Conservation (phyloP, 2,329 filamentous ascomycete species). For the Aotearoamyces nothofagi region DNA sequence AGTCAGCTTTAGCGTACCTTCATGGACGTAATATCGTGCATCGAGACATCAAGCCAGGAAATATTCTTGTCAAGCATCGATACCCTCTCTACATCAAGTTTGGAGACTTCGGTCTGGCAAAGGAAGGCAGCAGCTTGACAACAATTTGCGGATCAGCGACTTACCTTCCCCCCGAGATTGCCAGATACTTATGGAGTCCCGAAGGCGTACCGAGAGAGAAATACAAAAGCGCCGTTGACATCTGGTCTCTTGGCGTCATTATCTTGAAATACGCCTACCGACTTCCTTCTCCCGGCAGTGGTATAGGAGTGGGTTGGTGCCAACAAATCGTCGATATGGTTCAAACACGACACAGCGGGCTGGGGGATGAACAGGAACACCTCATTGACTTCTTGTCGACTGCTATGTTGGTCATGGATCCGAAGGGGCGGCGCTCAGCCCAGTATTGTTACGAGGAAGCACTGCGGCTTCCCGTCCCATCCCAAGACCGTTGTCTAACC, state of each 20-base stretch:
- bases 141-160: constrained; percentile 93
- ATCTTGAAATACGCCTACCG: constrained; percentile 95
- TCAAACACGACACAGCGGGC: not conserved
- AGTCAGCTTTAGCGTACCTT: constrained; percentile 6
- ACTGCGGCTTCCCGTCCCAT: not conserved
- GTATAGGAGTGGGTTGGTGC: not conserved
- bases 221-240: constrained; percentile 88
- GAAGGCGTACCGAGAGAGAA: constrained; percentile 66
- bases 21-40: constrained; percentile 62
- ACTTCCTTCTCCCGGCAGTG: constrained; percentile 69
- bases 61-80: constrained; percentile 94
- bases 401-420: not conserved
- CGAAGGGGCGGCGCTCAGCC: not conserved
- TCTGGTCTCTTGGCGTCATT: constrained; percentile 94
- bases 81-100: constrained; percentile 90
- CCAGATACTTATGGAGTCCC: too few species aligned
- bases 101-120: constrained; percentile 93
- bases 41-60: constrained; percentile 92
- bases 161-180: constrained; percentile 91
- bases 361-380: not conserved
- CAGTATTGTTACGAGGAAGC: not conserved
- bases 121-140: constrained; percentile 95
- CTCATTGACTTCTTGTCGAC: not conserved
- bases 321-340: too few species aligned
- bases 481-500: not conserved